A percentile compares a stretch with the other conserved stretches of the same genome.
phyloP scores from a whole-genome alignment of 2,329 filamentous ascomycete species.

The Gaeumannomyces tritici region DNA sequence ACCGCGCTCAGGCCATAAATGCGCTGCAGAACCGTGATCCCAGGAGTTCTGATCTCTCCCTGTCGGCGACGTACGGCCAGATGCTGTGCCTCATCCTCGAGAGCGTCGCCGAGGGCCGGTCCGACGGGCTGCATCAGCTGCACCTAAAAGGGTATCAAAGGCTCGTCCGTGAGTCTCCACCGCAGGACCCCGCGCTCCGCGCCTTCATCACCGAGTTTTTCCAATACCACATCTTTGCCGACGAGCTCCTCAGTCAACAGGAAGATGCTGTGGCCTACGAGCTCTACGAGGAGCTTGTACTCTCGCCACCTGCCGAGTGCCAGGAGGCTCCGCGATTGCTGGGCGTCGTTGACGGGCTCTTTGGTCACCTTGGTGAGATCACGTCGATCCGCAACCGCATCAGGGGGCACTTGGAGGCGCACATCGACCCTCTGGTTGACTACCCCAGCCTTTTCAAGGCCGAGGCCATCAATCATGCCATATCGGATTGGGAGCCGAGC shows the following conservation, averaged over 20 bases:
- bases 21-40: conserved; percentile 14
- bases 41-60: conserved; percentile 19
- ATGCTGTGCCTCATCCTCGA: conserved; percentile 53
- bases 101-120: conserved; percentile 45
- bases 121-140: conserved; percentile 62
- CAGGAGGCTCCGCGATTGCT: conserved; percentile 44
- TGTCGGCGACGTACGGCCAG: conserved; percentile 49
- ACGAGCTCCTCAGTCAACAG: conserved; percentile 34
- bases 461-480: conserved; percentile 63
- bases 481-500: conserved; percentile 63
- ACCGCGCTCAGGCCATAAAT: conserved; percentile 43
- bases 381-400: conserved; percentile 68
- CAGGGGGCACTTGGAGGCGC: conserved; percentile 52
- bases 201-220: conserved; percentile 67
- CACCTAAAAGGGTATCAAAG: conserved; percentile 69
- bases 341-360: conserved; percentile 74
- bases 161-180: conserved; percentile 53
- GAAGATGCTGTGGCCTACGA: conserved; percentile 16
- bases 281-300: conserved; percentile 20
- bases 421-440: conserved; percentile 60
- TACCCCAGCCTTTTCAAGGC: conserved; percentile 65
- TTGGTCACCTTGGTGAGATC: conserved; percentile 69
- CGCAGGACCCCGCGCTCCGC: conserved; percentile 55
- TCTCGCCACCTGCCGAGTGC: too few species aligned
- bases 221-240: conserved; percentile 68